Evolutionary conservation across 305 asterid genomes (phyloP).

Genomic region (Galium porrigens): DNA sequence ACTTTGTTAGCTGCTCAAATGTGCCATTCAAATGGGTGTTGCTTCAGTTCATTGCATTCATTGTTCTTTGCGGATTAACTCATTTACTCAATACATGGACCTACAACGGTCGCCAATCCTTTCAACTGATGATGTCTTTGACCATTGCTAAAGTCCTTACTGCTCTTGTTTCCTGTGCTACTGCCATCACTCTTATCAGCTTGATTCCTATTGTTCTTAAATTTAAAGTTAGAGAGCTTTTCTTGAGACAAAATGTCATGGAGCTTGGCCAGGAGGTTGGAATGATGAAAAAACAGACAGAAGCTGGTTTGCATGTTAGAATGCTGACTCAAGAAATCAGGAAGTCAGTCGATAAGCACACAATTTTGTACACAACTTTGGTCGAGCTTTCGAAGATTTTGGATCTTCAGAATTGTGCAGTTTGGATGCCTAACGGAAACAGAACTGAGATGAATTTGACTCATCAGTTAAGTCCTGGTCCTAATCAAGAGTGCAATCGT

Average conservation of each 20-base stretch:
- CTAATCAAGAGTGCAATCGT: constrained; percentile 15
- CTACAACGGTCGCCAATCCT: constrained; percentile 27
- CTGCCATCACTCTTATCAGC: constrained; percentile 33
- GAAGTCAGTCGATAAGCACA: constrained; percentile 34
- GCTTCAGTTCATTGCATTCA: constrained; percentile 29
- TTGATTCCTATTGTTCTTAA: constrained; percentile 31
- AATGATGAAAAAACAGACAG: constrained; percentile 32
- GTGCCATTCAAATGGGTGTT: constrained; percentile 39
- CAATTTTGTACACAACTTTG: constrained; percentile 28
- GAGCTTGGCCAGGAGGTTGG: constrained; percentile 37
- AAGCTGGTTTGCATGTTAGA: constrained; percentile 34
- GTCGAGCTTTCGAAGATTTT: constrained; percentile 32
- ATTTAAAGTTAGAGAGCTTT: constrained; percentile 32
- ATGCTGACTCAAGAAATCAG: constrained; percentile 35
- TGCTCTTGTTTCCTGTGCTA: constrained; percentile 38
- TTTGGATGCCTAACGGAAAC: constrained; percentile 35
- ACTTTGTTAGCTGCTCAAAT: constrained; percentile 31
- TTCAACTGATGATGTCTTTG: constrained; percentile 29
- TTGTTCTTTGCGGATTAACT: constrained; percentile 33
- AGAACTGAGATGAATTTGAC: constrained; percentile 31
- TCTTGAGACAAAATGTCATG: constrained; percentile 30
- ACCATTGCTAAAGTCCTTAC: constrained; percentile 31
- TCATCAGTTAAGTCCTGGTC: constrained; percentile 26
- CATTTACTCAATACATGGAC: constrained; percentile 36
- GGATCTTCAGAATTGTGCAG: constrained; percentile 36